Evolutionary conservation across 345 rosid genomes (phyloP).

Genomic region (Theobroma cacao): DNA sequence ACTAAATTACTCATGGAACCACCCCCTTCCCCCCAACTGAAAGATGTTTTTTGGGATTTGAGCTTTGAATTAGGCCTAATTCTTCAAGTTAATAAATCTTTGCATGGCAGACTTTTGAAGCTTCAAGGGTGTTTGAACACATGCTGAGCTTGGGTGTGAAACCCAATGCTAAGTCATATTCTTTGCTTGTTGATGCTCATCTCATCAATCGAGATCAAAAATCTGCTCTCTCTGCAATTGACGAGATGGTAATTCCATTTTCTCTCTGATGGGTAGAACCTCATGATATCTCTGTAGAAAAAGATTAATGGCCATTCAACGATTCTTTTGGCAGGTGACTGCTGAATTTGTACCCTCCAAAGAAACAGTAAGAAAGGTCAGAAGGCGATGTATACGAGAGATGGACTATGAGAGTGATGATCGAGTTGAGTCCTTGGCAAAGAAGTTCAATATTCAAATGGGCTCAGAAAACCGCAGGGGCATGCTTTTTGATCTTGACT

Average conservation of each 20-base stretch:
- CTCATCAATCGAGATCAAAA: conserved; percentile 80
- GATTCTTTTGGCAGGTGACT: conserved; percentile 44
- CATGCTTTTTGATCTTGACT: conserved; percentile 67
- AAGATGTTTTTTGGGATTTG: neutral
- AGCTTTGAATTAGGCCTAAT: neutral
- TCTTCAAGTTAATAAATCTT: conserved; percentile 7
- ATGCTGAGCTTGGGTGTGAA: conserved; percentile 70
- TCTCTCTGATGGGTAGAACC: neutral
- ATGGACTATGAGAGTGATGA: conserved; percentile 68
- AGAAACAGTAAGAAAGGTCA: conserved; percentile 69
- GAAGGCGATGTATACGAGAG: conserved; percentile 84
- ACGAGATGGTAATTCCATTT: conserved; percentile 61
- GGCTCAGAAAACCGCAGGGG: conserved; percentile 69
- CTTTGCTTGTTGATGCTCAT: conserved; percentile 88
- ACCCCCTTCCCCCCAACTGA: neutral
- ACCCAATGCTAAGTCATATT: conserved; percentile 74
- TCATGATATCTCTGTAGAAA: neutral
- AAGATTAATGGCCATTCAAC: conserved; percentile 3
- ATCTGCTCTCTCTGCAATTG: conserved; percentile 64
- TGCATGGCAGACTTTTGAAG: conserved; percentile 72
- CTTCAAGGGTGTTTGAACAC: conserved; percentile 82
- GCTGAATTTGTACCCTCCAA: conserved; percentile 82
- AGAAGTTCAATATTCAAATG: conserved; percentile 56
- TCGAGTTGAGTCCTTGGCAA: conserved; percentile 50
- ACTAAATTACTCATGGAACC: neutral